phyloP scores from a whole-genome alignment of 2,329 filamentous ascomycete genomes.

The Fusarium redolens region DNA sequence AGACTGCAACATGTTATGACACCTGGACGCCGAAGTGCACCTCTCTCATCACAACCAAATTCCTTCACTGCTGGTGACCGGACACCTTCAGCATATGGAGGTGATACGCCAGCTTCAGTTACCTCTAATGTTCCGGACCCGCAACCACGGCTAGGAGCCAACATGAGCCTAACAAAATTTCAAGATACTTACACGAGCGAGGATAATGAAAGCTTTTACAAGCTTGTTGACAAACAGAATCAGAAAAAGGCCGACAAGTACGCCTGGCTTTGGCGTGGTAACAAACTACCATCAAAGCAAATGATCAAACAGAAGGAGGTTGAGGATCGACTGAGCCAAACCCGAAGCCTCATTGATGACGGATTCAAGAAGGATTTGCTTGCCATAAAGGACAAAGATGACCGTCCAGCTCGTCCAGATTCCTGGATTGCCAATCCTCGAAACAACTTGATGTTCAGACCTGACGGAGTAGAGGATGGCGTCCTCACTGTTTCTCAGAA shows the following conservation, averaged over 20 bases:
- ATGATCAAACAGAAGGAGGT: slow-evolving; percentile 75
- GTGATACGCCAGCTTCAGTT: slow-evolving; percentile 78
- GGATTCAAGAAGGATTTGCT: slow-evolving; percentile 68
- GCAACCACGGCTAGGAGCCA: slow-evolving; percentile 71
- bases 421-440: slow-evolving; percentile 79
- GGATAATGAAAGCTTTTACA: slow-evolving; percentile 97
- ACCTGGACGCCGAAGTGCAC: slow-evolving; percentile 65
- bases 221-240: slow-evolving; percentile 90
- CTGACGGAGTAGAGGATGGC: slow-evolving; percentile 71
- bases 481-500: slow-evolving; percentile 73
- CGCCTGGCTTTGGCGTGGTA: slow-evolving; percentile 87
- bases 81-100: slow-evolving; percentile 75
- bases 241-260: slow-evolving; percentile 85
- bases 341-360: slow-evolving; percentile 63
- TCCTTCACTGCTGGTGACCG: slow-evolving; percentile 50
- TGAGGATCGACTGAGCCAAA: slow-evolving; percentile 62
- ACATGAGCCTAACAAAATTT: slow-evolving; percentile 85
- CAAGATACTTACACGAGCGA: slow-evolving; percentile 96
- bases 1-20: slow-evolving; percentile 84
- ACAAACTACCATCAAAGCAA: slow-evolving; percentile 86
- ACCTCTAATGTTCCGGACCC: slow-evolving; percentile 52
- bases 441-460: slow-evolving; percentile 89
- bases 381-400: slow-evolving; percentile 73
- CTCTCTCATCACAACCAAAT: slow-evolving; percentile 33
- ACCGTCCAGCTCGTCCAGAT: slow-evolving; percentile 81